Evolutionary conservation across 257 asterid genomes (phyloP).

Genomic region (Fraxinus anomala): DNA sequence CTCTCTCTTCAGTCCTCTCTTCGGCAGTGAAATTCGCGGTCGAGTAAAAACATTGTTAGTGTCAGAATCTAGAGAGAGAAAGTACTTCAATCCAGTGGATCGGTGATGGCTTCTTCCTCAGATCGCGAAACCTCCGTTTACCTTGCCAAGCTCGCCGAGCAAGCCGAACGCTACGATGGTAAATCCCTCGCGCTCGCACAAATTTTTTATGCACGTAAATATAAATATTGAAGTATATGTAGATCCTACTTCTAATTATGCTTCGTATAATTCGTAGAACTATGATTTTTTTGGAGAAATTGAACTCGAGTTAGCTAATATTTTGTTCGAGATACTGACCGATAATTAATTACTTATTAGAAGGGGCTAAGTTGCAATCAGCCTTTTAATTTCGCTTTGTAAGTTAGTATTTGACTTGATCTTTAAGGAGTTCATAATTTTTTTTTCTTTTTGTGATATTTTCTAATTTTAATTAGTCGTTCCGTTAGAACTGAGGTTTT

Average conservation of each 20-base stretch:
- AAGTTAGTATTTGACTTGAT: slow-evolving; percentile 1
- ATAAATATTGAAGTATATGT: slow-evolving; percentile 11
- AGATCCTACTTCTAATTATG: slow-evolving; percentile 34
- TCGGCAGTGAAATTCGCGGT: slow-evolving; percentile 22
- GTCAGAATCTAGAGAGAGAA: slow-evolving; percentile 34
- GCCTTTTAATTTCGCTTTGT: background rate
- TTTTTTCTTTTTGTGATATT: background rate
- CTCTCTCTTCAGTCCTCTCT: slow-evolving; percentile 15
- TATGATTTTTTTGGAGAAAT: background rate
- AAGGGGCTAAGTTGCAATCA: background rate
- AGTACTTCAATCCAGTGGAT: slow-evolving; percentile 20
- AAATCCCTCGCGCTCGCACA: slow-evolving; percentile 16
- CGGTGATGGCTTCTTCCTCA: slow-evolving; percentile 50
- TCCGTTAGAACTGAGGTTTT: background rate
- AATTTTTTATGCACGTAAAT: background rate
- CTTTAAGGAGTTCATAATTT: background rate
- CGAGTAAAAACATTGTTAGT: slow-evolving; percentile 29
- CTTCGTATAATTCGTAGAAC: background rate
- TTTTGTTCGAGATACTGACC: slow-evolving; percentile 17
- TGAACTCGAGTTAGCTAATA: slow-evolving; percentile 22
- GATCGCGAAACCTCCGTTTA: slow-evolving; percentile 58
- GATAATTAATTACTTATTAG: slow-evolving; percentile 9
- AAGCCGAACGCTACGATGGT: slow-evolving; percentile 65
- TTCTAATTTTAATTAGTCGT: background rate
- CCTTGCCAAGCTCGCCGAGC: slow-evolving; percentile 60